Conservation (phyloP, 331 rosid species). For the Pyrus hybrid region DNA sequence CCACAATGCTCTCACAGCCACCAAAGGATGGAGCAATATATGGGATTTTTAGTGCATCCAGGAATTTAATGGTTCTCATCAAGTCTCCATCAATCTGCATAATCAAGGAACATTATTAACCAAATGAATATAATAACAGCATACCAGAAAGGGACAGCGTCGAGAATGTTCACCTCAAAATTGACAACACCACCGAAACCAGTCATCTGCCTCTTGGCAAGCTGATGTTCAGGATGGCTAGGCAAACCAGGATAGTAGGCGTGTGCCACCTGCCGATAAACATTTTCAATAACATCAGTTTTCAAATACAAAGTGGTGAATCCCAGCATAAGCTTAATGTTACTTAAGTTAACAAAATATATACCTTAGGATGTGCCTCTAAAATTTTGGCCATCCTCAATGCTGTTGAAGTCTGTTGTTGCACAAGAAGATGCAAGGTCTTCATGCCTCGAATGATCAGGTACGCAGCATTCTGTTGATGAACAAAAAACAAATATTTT, state of each 20-base stretch:
- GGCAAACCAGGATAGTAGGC: slow-evolving; percentile 80
- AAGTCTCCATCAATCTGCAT: slow-evolving; percentile 76
- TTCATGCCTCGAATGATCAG: slow-evolving; percentile 88
- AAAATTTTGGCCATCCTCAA: slow-evolving; percentile 59
- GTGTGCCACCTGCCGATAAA: slow-evolving; percentile 46
- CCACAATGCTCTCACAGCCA: slow-evolving; percentile 90
- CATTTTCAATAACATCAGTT: slow-evolving; percentile 12
- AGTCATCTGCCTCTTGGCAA: slow-evolving; percentile 81
- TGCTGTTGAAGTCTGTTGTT: slow-evolving; percentile 74
- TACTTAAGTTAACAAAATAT: not conserved
- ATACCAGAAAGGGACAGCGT: not conserved
- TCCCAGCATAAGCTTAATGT: not conserved
- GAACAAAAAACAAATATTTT: slow-evolving; percentile 1
- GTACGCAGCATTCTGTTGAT: slow-evolving; percentile 78
- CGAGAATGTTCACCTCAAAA: slow-evolving; percentile 53
- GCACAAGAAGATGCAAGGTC: slow-evolving; percentile 82
- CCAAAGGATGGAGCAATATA: slow-evolving; percentile 94
- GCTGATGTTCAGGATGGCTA: slow-evolving; percentile 81
- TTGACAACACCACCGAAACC: slow-evolving; percentile 95
- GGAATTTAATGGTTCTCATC: slow-evolving; percentile 38
- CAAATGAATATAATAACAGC: not conserved
- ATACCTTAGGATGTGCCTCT: slow-evolving; percentile 95
- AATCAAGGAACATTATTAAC: slow-evolving; percentile 1
- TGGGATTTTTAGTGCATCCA: slow-evolving; percentile 75
- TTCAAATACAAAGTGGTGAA: slow-evolving; percentile 2